Base-by-base conservation (phyloP, 2,329 filamentous ascomycete genomes). In the Fusarium newnesense region DNA sequence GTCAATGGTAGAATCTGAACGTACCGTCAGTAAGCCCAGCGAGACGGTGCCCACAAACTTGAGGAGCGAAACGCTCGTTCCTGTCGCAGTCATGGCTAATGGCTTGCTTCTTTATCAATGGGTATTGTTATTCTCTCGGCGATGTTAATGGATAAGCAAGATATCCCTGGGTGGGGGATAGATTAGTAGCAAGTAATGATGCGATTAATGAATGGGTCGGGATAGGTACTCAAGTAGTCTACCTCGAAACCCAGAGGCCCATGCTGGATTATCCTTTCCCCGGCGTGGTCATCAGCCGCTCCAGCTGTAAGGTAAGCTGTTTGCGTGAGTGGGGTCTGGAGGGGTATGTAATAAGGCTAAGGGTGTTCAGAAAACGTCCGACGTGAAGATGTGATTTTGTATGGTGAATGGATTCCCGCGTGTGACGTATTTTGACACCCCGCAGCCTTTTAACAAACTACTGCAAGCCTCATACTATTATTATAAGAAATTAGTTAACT, bases 41-140 rank as follows among this genome's bases (percentile, higher is more conserved):
- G 93, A 96, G 75, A 97, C 90, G 58, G 94, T 97, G 79, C 96
- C 96, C 76, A 98, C 93, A 82, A 98, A 97, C 85, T 98, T 98
- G 85, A 93, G 90, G 82, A 93, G 85, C 63, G 94, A 91, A 79
- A 97, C 87, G 79, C 91, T 90, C 78, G 87, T 90, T 78, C 91
- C 90, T 78, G 87, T 90, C 77, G 88, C 90, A 77, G 90, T 87
- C 89, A 94, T 93, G 82, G 80, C 76, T 64, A 12, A 62, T 57
- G 11, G 37, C 11, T 40, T 64, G 40, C 15, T 40, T 64, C 28
- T 53, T 60, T 26, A 24, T 44, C 50, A 34, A 59, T 43, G 42
- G 30, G 40, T 52, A 15, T 9, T 42, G 26, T 52, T 16, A 34
- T 36, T 67, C 68, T 67, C 50, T 46, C 28, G 34, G n/a, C 7